Evolutionary conservation across 2,329 filamentous ascomycete genomes (phyloP).

Genomic region (Harringtonia aguacate): DNA sequence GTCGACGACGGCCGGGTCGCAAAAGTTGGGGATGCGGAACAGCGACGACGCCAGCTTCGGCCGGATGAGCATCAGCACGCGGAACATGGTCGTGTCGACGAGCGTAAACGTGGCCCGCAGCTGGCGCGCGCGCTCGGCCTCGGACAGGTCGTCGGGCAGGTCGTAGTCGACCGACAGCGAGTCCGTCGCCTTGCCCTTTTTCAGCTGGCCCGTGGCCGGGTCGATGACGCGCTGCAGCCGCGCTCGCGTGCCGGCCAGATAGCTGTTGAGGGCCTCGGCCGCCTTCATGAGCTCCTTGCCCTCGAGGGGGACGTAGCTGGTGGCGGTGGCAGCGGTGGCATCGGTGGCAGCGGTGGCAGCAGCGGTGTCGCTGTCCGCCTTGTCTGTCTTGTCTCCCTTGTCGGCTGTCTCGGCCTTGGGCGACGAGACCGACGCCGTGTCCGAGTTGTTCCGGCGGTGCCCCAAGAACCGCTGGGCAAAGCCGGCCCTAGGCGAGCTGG

Average conservation of each 20-base stretch:
- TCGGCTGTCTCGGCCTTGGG: conserved; percentile 32
- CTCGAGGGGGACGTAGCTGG: conserved; percentile 34
- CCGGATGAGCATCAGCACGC: conserved; percentile 86
- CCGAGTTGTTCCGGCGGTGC: conserved; percentile 34
- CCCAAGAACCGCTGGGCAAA: conserved; percentile 46
- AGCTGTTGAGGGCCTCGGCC: conserved; percentile 73
- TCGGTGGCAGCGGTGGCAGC: background rate
- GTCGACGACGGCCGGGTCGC: conserved; percentile 90
- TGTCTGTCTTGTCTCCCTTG: conserved; percentile 25
- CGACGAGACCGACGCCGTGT: conserved; percentile 51
- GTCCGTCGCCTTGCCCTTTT: conserved; percentile 33
- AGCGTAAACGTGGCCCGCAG: conserved; percentile 68
- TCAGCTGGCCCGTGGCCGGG: conserved; percentile 51
- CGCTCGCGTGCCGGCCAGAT: conserved; percentile 74
- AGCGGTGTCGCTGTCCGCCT: background rate
- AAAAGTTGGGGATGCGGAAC: conserved; percentile 95
- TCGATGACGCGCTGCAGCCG: conserved; percentile 52
- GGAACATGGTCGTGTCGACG: conserved; percentile 89
- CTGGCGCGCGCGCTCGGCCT: conserved; percentile 56
- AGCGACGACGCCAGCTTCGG: conserved; percentile 78
- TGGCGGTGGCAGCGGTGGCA: background rate
- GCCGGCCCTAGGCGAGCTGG: conserved; percentile 15
- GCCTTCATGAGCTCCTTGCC: conserved; percentile 78
- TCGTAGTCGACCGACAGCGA: conserved; percentile 12
- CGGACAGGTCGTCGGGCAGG: no score